A percentile compares a stretch with the other conserved stretches of the same genome.
Conservation (phyloP, 345 rosid species). For the Eutrema heterophyllum region DNA sequence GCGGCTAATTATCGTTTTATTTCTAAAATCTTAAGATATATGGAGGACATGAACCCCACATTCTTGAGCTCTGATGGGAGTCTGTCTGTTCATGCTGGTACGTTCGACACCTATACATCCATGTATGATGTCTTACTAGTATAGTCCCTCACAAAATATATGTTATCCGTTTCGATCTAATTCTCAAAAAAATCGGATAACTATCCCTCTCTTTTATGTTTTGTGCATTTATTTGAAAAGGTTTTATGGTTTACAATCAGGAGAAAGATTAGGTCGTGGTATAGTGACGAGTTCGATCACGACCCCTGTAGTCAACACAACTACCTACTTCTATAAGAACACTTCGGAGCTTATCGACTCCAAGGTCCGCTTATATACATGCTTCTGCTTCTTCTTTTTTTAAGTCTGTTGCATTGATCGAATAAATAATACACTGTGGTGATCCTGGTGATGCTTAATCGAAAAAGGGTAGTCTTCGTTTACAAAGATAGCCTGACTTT, state of each 20-base stretch:
- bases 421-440: neutral
- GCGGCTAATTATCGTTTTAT: neutral
- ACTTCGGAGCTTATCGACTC: conserved; percentile 77
- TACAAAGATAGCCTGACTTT: neutral
- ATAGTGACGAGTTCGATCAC: conserved; percentile 78
- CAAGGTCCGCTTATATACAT: conserved; percentile 44
- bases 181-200: too few relatives aligned
- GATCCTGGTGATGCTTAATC: neutral
- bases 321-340: conserved; percentile 76
- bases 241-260: conserved; percentile 28
- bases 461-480: neutral
- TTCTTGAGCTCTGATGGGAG: conserved; percentile 87
- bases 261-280: conserved; percentile 83
- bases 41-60: conserved; percentile 23
- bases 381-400: too few relatives aligned
- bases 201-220: neutral
- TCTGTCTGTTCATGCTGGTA: conserved; percentile 90
- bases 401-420: neutral
- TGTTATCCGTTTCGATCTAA: too few relatives aligned
- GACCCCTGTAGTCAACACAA: conserved; percentile 73
- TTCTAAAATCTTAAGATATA: neutral
- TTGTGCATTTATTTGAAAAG: neutral
- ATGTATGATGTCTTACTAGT: neutral
- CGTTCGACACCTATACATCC: neutral
- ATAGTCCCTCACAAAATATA: too few relatives aligned